Evolutionary conservation across 495 filamentous ascomycete species (phyloP), one percentile per base, ranked within the genome.

Genomic region (Penicillium lividum): DNA sequence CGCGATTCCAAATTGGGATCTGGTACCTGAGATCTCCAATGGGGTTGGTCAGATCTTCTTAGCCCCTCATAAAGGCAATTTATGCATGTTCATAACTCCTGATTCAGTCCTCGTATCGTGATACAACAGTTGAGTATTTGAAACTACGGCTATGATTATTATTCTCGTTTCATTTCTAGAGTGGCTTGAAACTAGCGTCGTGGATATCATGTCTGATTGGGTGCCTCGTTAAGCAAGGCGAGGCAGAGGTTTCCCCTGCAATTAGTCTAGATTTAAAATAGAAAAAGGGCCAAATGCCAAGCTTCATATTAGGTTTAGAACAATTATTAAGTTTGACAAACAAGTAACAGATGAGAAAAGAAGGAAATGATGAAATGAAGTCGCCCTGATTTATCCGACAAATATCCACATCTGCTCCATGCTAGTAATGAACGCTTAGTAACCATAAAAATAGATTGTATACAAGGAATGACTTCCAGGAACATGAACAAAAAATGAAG

Each of bases 401-500:
- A 40, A 40, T 5, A 11, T 5, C 38, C 38, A 15, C 15, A 16
- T 40, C 38, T 40, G 15, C 38, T 40, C 38, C 44, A 47, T 47
- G 44, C 44, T 47, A 13, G 44, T 47, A 40, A 40, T 40, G 13
- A 16, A n/a, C n/a, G 38, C 10, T n/a, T 16, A 15, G 22, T 22
- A 22, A 22, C 22, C 7, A 40, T 40, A 4, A 11, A 16, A 40
- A 5, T 36, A 13, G 15, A 40, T 40, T 40, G 4, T 16, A 40
- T 40, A 40, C 38, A 40, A 40, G 38, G 38, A n/a, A 50, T 50
- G 47, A 50, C 27, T 36, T 25, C 9, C 33, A 36, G 33, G 44
- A 30, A 54, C 51, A 27, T 46, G 56, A 58, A 27, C 11, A 36
- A 58, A 22, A 60, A 33, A 53, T 22, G 18, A 38, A 51, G 53